phyloP scores from a whole-genome alignment of 352 stramenopile species.

The Chrysophaeum taylorii region DNA sequence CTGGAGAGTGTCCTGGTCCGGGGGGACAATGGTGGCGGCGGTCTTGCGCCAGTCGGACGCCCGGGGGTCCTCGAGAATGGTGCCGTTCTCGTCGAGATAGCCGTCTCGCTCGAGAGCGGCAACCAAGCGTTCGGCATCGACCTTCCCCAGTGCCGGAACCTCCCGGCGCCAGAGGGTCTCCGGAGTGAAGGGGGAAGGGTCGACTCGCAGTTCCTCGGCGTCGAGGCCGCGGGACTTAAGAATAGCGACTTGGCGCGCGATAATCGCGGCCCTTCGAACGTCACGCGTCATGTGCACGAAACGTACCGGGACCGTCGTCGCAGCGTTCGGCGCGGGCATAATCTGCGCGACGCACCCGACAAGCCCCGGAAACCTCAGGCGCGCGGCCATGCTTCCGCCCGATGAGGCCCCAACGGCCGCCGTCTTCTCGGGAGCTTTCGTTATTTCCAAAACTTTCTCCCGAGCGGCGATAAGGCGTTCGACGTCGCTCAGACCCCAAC shows the following conservation, averaged over 20 bases:
- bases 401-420: background rate
- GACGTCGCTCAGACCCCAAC: background rate
- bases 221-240: background rate
- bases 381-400: background rate
- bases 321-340: background rate
- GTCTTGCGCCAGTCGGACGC: background rate
- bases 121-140: background rate
- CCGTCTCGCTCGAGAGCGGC: background rate
- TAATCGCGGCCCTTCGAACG: background rate
- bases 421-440: background rate
- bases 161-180: background rate
- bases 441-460: background rate
- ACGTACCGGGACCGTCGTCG: background rate
- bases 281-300: conserved; percentile 12
- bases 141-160: too few relatives aligned
- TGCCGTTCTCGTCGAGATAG: background rate
- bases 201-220: background rate
- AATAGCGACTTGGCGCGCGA: background rate
- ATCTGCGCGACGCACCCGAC: background rate
- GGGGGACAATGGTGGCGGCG: background rate
- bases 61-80: background rate
- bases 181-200: background rate
- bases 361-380: background rate
- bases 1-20: background rate
- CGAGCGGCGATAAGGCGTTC: background rate